Percentiles rank a stretch among this genome's conserved stretches.
Evolutionary conservation across 2,329 filamentous ascomycete species (phyloP).

Genomic region (Fusarium verticillioides): DNA sequence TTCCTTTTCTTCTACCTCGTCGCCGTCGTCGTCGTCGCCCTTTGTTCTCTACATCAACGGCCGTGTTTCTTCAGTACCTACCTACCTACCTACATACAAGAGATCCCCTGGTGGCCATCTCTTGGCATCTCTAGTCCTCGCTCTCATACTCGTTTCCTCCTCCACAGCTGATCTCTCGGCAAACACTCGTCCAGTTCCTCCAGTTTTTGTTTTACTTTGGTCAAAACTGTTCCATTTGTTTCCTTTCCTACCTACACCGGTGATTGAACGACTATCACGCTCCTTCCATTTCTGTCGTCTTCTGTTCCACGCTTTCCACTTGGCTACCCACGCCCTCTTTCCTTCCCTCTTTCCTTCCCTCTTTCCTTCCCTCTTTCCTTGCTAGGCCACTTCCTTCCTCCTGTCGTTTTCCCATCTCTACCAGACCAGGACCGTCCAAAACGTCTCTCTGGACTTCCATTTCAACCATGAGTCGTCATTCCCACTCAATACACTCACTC

Average conservation of each 20-base stretch:
- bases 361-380: neutral
- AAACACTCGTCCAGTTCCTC: conserved; percentile 10
- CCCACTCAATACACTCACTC: conserved; percentile 49
- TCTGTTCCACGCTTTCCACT: conserved; percentile 10
- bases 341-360: neutral
- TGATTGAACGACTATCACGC: conserved; percentile 2
- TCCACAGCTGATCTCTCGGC: conserved; percentile 10
- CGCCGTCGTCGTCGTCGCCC: neutral
- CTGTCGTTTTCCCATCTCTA: neutral
- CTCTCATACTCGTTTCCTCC: conserved; percentile 14
- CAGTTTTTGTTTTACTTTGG: neutral
- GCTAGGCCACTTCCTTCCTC: conserved; percentile 3
- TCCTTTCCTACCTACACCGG: neutral
- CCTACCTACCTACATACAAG: conserved; percentile 19
- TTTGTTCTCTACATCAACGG: conserved; percentile 1
- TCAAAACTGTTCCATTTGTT: neutral
- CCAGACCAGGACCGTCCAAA: neutral
- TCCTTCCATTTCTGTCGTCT: conserved; percentile 22
- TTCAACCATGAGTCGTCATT: conserved; percentile 54
- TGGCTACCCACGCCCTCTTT: neutral
- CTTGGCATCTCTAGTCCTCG: conserved; percentile 31
- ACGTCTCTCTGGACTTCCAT: neutral
- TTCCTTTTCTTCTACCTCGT: neutral
- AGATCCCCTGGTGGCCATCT: conserved; percentile 34
- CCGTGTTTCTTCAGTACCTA: conserved; percentile 5